These are phyloP conservation scores for Postia placenta DNA, from an alignment of 768 basidiomycete genomes.

Conservation along the genomic window DNA sequence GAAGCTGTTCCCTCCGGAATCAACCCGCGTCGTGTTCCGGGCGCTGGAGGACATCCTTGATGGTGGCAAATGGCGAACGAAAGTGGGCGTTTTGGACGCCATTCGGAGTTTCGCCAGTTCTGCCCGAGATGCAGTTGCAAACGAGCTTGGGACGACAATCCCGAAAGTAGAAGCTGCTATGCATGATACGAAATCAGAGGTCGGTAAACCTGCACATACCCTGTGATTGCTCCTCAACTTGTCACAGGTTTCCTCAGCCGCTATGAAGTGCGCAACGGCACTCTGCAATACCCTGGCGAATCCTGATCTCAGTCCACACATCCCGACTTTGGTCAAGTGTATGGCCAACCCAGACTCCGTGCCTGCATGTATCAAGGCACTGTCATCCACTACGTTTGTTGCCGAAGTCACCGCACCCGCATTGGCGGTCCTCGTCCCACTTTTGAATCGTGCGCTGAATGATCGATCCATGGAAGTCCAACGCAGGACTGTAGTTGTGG, in stretches of 20 bases:
- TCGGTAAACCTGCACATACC: slow-evolving; percentile 29
- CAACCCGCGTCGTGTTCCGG: slow-evolving; percentile 62
- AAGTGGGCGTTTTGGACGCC: slow-evolving; percentile 89
- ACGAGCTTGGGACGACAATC: slow-evolving; percentile 72
- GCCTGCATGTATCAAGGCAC: slow-evolving; percentile 87
- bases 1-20: slow-evolving; percentile 79
- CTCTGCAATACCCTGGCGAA: slow-evolving; percentile 91
- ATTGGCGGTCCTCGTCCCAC: slow-evolving; percentile 89
- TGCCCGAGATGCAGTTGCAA: slow-evolving; percentile 73
- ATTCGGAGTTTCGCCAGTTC: slow-evolving; percentile 67
- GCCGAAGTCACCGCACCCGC: slow-evolving; percentile 97
- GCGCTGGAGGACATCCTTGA: slow-evolving; percentile 71
- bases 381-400: slow-evolving; percentile 94
- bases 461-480: slow-evolving; percentile 97
- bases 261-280: slow-evolving; percentile 82
- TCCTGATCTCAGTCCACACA: slow-evolving; percentile 86
- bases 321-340: slow-evolving; percentile 84
- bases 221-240: no score
- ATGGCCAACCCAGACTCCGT: slow-evolving; percentile 90
- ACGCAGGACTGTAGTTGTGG: slow-evolving; percentile 88
- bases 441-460: slow-evolving; percentile 85
- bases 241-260: slow-evolving; percentile 73
- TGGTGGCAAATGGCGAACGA: slow-evolving; percentile 88
- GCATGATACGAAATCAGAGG: slow-evolving; percentile 97
- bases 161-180: slow-evolving; percentile 86